phyloP scores from a whole-genome alignment of 495 filamentous ascomycete genomes.

The Talaromyces ruber region DNA sequence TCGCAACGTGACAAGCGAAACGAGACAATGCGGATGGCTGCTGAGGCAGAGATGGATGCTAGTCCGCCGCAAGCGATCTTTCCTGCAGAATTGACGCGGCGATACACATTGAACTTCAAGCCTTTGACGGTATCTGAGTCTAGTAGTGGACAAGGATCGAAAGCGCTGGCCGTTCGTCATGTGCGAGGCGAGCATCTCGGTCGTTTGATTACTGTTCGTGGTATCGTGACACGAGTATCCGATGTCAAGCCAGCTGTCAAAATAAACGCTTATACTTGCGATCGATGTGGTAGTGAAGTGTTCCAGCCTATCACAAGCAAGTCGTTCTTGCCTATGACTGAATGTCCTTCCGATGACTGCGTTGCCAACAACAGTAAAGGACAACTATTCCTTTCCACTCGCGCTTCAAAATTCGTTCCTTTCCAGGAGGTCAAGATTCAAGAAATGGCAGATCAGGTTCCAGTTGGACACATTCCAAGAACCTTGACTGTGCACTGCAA shows the following conservation, averaged over 20 bases:
- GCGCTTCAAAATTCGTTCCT: constrained; percentile 91
- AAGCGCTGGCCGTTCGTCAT: constrained; percentile 87
- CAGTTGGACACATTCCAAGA: constrained; percentile 92
- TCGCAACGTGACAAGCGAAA: constrained; percentile 84
- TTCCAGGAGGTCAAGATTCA: constrained; percentile 99
- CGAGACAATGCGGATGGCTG: constrained; percentile 56
- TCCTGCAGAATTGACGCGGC: constrained; percentile 81
- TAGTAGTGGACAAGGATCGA: constrained; percentile 51
- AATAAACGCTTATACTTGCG: constrained; percentile 95
- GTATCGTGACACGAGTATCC: constrained; percentile 89
- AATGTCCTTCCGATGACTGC: constrained; percentile 84
- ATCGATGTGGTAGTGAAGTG: constrained; percentile 91
- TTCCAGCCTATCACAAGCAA: constrained; percentile 94
- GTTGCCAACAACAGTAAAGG: constrained; percentile 84
- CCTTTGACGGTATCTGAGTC: constrained; percentile 65
- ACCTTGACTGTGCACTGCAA: constrained; percentile 84
- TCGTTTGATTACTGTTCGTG: constrained; percentile 85
- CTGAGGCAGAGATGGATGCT: constrained; percentile 59
- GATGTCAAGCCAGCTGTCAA: constrained; percentile 97
- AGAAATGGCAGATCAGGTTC: constrained; percentile 96
- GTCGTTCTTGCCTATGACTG: constrained; percentile 75
- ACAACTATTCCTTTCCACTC: constrained; percentile 83
- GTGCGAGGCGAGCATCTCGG: constrained; percentile 89
- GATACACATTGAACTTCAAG: constrained; percentile 94
- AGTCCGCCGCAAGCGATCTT: constrained; percentile 52